These are phyloP conservation scores for Helotiales sp. DNA, from an alignment of 2,329 filamentous ascomycete species.

Conservation along the genomic window DNA sequence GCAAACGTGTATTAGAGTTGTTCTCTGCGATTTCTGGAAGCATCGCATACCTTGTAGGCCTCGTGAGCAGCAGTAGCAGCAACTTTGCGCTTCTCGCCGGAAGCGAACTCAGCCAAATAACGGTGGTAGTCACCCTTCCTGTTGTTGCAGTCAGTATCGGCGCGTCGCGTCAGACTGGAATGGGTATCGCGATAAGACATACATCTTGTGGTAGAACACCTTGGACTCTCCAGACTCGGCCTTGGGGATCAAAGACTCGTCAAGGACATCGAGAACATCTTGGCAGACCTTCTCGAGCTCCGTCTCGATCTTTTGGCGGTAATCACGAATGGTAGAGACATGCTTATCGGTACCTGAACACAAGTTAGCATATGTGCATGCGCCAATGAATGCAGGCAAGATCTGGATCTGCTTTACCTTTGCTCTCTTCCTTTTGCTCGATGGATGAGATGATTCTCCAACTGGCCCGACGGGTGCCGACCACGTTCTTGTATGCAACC, in stretches of 20 bases:
- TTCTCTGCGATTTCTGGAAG: constrained; percentile 27
- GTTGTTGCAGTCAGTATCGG: constrained; percentile 27
- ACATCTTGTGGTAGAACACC: constrained; percentile 99
- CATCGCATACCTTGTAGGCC: constrained; percentile 82
- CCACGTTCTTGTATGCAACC: constrained; percentile 99
- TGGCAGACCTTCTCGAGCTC: constrained; percentile 98
- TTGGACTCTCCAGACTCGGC: constrained; percentile 97
- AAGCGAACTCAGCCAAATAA: constrained; percentile 91
- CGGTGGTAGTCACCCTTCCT: constrained; percentile 99
- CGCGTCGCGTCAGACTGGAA: constrained; percentile 7
- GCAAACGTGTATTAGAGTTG: constrained; percentile 24
- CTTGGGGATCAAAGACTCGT: constrained; percentile 91
- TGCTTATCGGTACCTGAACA: constrained; percentile 78
- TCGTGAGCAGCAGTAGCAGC: constrained; percentile 86
- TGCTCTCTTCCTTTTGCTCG: constrained; percentile 99
- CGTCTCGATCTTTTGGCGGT: constrained; percentile 96
- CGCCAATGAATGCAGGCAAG: neutral
- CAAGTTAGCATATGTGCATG: neutral
- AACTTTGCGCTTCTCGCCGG: constrained; percentile 87
- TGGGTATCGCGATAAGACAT: constrained; percentile 43
- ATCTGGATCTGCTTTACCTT: constrained; percentile 55
- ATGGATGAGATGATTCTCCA: constrained; percentile 99
- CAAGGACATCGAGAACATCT: constrained; percentile 93
- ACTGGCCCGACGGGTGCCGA: constrained; percentile 95
- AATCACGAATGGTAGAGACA: constrained; percentile 89